A percentile compares a stretch with the other conserved stretches of the same genome.
Evolutionary conservation across 2,329 filamentous ascomycete genomes (phyloP).

Genomic region (Cadophora sp.): DNA sequence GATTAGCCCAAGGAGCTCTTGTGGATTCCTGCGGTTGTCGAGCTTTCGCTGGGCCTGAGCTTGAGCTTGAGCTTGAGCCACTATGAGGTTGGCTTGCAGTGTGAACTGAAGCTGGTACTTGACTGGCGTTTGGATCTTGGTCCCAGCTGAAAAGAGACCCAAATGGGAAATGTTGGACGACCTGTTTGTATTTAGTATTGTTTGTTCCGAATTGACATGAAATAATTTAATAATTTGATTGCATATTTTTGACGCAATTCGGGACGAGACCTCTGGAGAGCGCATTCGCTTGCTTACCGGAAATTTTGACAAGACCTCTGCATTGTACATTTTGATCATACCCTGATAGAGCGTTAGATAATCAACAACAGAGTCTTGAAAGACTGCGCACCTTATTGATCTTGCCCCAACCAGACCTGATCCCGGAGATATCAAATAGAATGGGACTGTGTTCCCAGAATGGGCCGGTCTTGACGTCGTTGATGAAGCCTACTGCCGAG

Average conservation of each 20-base stretch:
- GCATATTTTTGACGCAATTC: no score
- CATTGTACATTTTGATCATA: slow-evolving; percentile 99
- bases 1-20: slow-evolving; percentile 41
- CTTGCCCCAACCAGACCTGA: slow-evolving; percentile 94
- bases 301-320: slow-evolving; percentile 94
- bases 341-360: slow-evolving; percentile 59
- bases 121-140: slow-evolving; percentile 64
- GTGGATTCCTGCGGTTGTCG: slow-evolving; percentile 38
- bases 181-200: slow-evolving; percentile 21
- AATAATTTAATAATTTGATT: not conserved
- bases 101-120: slow-evolving; percentile 60
- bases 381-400: slow-evolving; percentile 75
- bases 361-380: not conserved
- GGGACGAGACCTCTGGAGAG: not conserved
- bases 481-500: slow-evolving; percentile 93
- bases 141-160: slow-evolving; percentile 84
- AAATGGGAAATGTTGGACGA: slow-evolving; percentile 95
- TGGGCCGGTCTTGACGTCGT: slow-evolving; percentile 93
- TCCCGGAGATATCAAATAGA: slow-evolving; percentile 91
- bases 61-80: slow-evolving; percentile 28
- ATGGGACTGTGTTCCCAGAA: slow-evolving; percentile 98
- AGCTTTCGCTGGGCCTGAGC: slow-evolving; percentile 28
- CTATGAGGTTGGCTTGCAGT: slow-evolving; percentile 59
- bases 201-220: not conserved
- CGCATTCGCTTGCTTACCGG: slow-evolving; percentile 57